phyloP scores from a whole-genome alignment of 2,329 filamentous ascomycete species.

The Cytospora mali region DNA sequence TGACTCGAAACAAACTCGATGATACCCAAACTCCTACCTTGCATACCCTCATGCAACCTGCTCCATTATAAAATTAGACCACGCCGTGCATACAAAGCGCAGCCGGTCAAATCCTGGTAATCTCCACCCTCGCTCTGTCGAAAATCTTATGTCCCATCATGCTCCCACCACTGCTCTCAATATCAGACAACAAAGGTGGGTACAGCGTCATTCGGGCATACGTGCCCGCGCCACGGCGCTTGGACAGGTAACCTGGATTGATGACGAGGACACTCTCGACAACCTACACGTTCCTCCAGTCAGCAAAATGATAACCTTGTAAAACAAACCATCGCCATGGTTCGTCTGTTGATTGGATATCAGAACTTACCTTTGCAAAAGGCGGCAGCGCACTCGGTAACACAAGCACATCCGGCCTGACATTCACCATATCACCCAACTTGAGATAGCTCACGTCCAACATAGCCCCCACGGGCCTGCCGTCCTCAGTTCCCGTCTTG shows the following conservation, averaged over 20 bases:
- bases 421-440: constrained; percentile 86
- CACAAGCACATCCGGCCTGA: constrained; percentile 81
- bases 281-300: constrained; percentile 58
- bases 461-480: constrained; percentile 70
- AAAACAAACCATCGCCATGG: no score
- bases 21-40: constrained; percentile 30
- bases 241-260: constrained; percentile 87
- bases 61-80: background rate
- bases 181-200: constrained; percentile 61
- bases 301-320: background rate
- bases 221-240: constrained; percentile 80
- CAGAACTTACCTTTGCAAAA: constrained; percentile 77
- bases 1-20: background rate
- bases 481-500: constrained; percentile 62
- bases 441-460: constrained; percentile 84
- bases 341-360: no score
- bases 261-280: constrained; percentile 87
- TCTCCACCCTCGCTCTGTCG: constrained; percentile 82
- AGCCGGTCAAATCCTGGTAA: constrained; percentile 67
- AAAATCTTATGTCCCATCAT: constrained; percentile 76
- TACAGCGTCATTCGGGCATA: constrained; percentile 80
- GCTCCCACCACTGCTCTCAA: constrained; percentile 57
- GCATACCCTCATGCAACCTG: background rate
- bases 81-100: background rate
- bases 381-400: constrained; percentile 80